Base-by-base conservation (phyloP, 805 yeast species). In the Trichomonascus vanleenenianus region DNA sequence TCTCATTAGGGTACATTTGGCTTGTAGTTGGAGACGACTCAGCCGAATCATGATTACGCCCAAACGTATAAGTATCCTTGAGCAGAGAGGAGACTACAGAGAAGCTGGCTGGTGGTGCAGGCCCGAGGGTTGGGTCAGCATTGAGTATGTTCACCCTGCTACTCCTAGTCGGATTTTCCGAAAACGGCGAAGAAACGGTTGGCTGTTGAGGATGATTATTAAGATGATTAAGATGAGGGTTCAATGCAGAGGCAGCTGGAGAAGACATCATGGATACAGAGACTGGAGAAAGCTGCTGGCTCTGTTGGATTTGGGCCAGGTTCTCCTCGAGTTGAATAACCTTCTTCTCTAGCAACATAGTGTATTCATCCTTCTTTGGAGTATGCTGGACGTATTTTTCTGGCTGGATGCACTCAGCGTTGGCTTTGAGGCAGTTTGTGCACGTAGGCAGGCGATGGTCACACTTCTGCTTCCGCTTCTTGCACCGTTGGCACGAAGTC, bases 391-490 rank as follows among this genome's bases (percentile, higher is more conserved):
- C 71, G 50, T 79, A 79, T 43, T 78, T 71, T 3, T 75, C 79
- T 0, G 87, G 87, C 57, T 80, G 82, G 5, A 79, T 67, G 58
- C 86, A 80, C 48, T 71, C 64, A 5, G 73, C 78, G 30, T 76
- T 79, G 1, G 85, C 81, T 55, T 78, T 78, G 44, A 79, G 63
- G 62, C 86, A 81, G 36, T 79, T 78, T 3, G 84, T 76, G 55
- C 86, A 80, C 41, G 77, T 68, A 5, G 85, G 85, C 10, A 73
- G 60, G 40, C 81, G 67, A 46, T 79, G 84, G 53, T 81, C 85
- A 63, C 86, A 80, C 56, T 76, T 53, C 36, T 56, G 58, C 30
- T 53, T 54, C 9, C 56, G 42, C 32, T 50, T 30, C 47, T 51
- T 54, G 31, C 57, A 49, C 47, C 58, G 40, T 35, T 56, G 58